Evolutionary conservation across 306 rosid genomes (phyloP).

Genomic region (Pyrus communis): DNA sequence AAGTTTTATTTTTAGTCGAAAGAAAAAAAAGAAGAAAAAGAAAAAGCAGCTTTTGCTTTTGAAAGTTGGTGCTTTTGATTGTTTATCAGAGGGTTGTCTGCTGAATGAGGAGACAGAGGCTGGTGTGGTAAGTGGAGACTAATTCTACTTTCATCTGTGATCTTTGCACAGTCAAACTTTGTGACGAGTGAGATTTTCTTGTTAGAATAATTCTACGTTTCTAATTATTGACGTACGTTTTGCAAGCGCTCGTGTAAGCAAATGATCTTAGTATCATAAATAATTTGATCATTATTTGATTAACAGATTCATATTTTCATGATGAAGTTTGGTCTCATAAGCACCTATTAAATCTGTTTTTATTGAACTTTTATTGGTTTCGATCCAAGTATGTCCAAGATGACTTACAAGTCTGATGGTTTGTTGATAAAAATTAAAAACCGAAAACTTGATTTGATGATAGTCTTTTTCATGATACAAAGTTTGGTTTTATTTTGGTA

Average conservation of each 20-base stretch:
- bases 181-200: constrained; percentile 39
- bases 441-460: not conserved
- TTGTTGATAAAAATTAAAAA: not conserved
- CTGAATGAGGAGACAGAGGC: constrained; percentile 40
- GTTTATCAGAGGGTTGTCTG: constrained; percentile 37
- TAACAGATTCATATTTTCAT: not conserved
- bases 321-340: no score
- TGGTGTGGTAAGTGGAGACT: constrained; percentile 9
- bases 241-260: not conserved
- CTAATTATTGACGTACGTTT: not conserved
- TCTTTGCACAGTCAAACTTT: not conserved
- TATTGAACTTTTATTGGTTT: no score
- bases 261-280: no score
- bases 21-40: not conserved
- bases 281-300: not conserved
- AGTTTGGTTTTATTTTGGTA: not conserved
- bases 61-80: constrained; percentile 53
- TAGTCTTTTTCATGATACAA: not conserved
- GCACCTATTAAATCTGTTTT: no score
- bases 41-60: constrained; percentile 46
- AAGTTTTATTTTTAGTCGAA: not conserved
- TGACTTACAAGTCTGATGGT: not conserved
- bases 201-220: not conserved
- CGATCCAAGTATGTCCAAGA: not conserved
- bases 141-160: not conserved